A percentile compares a stretch with the other conserved stretches of the same genome.
Conservation (phyloP, 352 stramenopile species). For the Blastocystis sp. region DNA sequence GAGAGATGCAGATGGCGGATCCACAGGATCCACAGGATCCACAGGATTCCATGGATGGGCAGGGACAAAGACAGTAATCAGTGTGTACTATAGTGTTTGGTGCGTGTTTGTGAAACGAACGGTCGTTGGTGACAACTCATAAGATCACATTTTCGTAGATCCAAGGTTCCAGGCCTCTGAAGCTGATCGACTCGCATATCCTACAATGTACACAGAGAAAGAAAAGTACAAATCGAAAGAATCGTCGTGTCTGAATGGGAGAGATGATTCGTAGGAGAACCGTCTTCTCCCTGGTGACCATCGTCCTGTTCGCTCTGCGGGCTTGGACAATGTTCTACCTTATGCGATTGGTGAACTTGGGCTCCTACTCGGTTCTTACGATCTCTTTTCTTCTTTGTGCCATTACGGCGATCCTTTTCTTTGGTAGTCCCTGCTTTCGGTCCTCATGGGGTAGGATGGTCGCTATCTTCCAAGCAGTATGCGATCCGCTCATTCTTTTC, state of each 20-base stretch:
- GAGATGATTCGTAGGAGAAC: neutral
- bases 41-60: too few species aligned
- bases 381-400: constrained; percentile 3
- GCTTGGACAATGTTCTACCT: constrained; percentile 34
- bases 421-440: neutral
- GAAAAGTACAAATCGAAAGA: constrained; percentile 45
- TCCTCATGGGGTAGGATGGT: neutral
- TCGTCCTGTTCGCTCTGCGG: constrained; percentile 22
- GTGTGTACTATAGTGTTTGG: too few species aligned
- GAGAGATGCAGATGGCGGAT: too few species aligned
- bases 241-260: neutral
- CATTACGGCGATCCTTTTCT: neutral
- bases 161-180: too few species aligned
- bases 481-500: neutral
- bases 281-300: neutral
- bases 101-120: too few species aligned
- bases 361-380: neutral
- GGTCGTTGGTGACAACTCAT: too few species aligned
- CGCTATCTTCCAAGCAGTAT: neutral
- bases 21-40: too few species aligned
- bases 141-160: too few species aligned
- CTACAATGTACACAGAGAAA: constrained; percentile 29
- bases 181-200: too few species aligned
- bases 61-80: too few species aligned
- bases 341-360: neutral